Base-by-base conservation (phyloP, 2,329 filamentous ascomycete species). In the Fusarium xyrophilum region DNA sequence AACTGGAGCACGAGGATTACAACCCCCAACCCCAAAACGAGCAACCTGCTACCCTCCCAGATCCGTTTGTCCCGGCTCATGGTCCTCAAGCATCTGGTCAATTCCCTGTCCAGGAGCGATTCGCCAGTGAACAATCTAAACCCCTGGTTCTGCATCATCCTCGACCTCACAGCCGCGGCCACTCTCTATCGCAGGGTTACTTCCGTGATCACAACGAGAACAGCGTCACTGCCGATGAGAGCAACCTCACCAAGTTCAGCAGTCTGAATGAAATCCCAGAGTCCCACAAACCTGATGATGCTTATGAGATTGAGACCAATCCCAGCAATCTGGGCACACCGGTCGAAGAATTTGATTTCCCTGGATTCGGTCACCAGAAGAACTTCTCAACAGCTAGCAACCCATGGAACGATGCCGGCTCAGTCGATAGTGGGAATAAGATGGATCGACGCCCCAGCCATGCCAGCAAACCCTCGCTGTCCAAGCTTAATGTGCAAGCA, bases 401-500 rank as follows among this genome's bases (percentile, higher is more conserved):
- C 74, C 88, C 88, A 14, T 91, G 89, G 89, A 83, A 83, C 28
- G 85, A 89, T 51, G 77, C 80, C 10, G 78, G 80, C 28, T 81
- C 84, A 17, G 73, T 76, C 40, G 38, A 33, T 42, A 73, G 79
- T 28, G 53, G 56, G 5, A 76, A 77, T 44, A 79, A 78, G 69
- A 71, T 76, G 28, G 73, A 77, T 25, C 75, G 80, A 32, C 80
- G 81, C 43, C 81, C 79, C 19, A 80, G 83, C 14, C 91, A 93
- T 74, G 85, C 83, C 21, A 90, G 89, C 75, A 92, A 91, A 72
- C 83, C 89, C 6, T 94, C 88, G 1, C 79, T 89, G 43, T 93
- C 93, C 2, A 94, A 90, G 70, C 86, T 98, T 71, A 98, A 98
- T 73, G 93, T 96, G 32, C 88, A 91, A 66, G 95, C 95, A 0